Conservation (phyloP, 1,139 yeast genomes). For the Pichia sp. region DNA sequence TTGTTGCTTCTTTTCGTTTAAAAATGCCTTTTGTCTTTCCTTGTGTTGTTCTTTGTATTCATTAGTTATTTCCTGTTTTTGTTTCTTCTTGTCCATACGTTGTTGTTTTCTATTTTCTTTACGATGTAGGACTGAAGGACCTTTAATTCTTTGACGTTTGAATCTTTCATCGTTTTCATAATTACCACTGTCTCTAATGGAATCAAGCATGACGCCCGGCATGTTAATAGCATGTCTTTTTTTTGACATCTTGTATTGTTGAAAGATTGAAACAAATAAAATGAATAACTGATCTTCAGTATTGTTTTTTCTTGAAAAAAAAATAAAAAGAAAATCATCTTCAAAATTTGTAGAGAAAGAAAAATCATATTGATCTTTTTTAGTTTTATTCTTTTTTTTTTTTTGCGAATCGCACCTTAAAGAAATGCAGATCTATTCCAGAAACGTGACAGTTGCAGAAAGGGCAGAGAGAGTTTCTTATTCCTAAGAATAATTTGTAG, state of each 20-base stretch:
- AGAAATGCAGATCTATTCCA: too few relatives aligned
- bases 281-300: too few relatives aligned
- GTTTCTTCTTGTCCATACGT: slow-evolving; percentile 44
- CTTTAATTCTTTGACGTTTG: slow-evolving; percentile 31
- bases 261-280: too few relatives aligned
- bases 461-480: too few relatives aligned
- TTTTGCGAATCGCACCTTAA: too few relatives aligned
- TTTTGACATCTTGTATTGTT: slow-evolving; percentile 15
- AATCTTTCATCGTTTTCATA: slow-evolving; percentile 37
- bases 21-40: slow-evolving; percentile 7
- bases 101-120: slow-evolving; percentile 57
- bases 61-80: slow-evolving; percentile 7
- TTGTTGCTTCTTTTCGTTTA: neutral
- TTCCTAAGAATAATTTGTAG: too few relatives aligned
- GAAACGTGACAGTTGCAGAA: too few relatives aligned
- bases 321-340: too few relatives aligned
- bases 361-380: too few relatives aligned
- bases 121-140: slow-evolving; percentile 33
- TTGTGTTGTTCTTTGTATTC: slow-evolving; percentile 6
- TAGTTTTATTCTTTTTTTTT: too few relatives aligned
- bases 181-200: slow-evolving; percentile 43
- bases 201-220: slow-evolving; percentile 64
- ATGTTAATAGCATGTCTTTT: slow-evolving; percentile 47
- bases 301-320: too few relatives aligned
- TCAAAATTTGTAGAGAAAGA: too few relatives aligned